Evolutionary conservation across 2,329 filamentous ascomycete genomes (phyloP).

Genomic region (Neocatenulostroma microsporum): DNA sequence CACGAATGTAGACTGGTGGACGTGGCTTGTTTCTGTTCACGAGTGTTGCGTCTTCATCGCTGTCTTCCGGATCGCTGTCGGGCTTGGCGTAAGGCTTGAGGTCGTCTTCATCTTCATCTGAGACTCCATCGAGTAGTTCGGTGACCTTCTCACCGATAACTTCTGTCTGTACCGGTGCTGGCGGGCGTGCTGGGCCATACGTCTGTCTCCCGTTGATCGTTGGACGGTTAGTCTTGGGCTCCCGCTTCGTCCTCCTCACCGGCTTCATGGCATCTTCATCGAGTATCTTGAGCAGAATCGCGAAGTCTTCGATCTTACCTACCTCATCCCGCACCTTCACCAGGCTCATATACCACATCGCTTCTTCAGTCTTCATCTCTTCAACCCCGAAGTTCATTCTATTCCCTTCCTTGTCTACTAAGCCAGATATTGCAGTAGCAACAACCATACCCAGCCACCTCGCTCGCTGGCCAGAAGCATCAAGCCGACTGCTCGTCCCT

Average conservation of each 20-base stretch:
- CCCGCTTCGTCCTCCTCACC: background rate
- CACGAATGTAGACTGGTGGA: conserved; percentile 83
- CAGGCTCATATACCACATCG: conserved; percentile 64
- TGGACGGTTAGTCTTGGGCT: conserved; percentile 6
- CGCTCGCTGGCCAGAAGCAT: conserved; percentile 63
- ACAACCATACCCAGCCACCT: conserved; percentile 84
- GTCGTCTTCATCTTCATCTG: conserved; percentile 53
- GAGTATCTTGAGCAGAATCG: conserved; percentile 19
- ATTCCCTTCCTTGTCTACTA: conserved; percentile 60
- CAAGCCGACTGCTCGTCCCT: conserved; percentile 76
- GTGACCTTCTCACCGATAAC: conserved; percentile 26
- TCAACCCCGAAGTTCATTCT: conserved; percentile 77
- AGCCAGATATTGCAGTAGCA: conserved; percentile 60
- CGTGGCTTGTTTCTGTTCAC: conserved; percentile 74
- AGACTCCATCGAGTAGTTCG: conserved; percentile 28
- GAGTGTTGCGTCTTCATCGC: conserved; percentile 84
- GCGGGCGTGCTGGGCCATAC: conserved; percentile 25
- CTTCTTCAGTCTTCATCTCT: conserved; percentile 65
- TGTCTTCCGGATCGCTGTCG: conserved; percentile 81
- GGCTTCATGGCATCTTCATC: background rate
- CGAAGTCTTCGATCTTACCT: conserved; percentile 50
- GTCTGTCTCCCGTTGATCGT: conserved; percentile 23
- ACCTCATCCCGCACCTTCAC: conserved; percentile 54
- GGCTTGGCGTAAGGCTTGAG: conserved; percentile 75
- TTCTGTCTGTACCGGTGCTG: conserved; percentile 20